These are phyloP conservation scores for Aspergillus ochraceoroseus DNA, from an alignment of 2,329 filamentous ascomycete species.

Conservation along the genomic window DNA sequence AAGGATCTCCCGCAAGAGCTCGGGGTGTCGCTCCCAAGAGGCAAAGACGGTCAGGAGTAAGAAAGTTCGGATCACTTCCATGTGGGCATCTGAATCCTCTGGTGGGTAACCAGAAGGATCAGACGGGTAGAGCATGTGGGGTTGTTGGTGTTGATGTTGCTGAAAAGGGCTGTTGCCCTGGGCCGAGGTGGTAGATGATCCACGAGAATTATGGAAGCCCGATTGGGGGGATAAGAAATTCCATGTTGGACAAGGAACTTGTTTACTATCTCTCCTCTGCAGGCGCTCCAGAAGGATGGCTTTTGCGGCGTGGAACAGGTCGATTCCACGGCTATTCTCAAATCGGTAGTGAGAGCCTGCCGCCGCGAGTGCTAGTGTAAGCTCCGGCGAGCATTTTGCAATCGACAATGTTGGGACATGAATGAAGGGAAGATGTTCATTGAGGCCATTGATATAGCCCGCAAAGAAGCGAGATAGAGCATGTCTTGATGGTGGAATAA, in stretches of 20 bases:
- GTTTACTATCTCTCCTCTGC: constrained; percentile 47
- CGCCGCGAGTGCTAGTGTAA: constrained; percentile 50
- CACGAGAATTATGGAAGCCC: constrained; percentile 39
- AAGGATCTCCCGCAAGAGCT: constrained; percentile 54
- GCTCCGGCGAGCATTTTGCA: constrained; percentile 44
- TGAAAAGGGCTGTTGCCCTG: constrained; percentile 44
- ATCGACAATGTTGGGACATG: constrained; percentile 48
- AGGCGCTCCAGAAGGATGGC: constrained; percentile 52
- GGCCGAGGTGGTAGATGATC: constrained; percentile 42
- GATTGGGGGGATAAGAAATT: constrained; percentile 38
- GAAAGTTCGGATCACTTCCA: constrained; percentile 50
- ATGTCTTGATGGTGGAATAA: constrained; percentile 48
- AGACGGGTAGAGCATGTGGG: constrained; percentile 26
- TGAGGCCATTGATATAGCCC: constrained; percentile 50
- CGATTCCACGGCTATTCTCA: constrained; percentile 49
- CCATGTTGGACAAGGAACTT: constrained; percentile 42
- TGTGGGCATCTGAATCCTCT: constrained; percentile 45
- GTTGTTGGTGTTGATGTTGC: constrained; percentile 30
- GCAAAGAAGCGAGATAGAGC: constrained; percentile 48
- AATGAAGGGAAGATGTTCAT: constrained; percentile 51
- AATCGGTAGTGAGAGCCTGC: constrained; percentile 49
- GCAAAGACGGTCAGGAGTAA: constrained; percentile 55
- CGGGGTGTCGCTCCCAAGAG: constrained; percentile 56
- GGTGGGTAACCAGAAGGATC: constrained; percentile 34
- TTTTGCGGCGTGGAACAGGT: constrained; percentile 55